Evolutionary conservation across 164 flowering plant genomes (phyloP).

Genomic region (Chloranthus sessilifolius): DNA sequence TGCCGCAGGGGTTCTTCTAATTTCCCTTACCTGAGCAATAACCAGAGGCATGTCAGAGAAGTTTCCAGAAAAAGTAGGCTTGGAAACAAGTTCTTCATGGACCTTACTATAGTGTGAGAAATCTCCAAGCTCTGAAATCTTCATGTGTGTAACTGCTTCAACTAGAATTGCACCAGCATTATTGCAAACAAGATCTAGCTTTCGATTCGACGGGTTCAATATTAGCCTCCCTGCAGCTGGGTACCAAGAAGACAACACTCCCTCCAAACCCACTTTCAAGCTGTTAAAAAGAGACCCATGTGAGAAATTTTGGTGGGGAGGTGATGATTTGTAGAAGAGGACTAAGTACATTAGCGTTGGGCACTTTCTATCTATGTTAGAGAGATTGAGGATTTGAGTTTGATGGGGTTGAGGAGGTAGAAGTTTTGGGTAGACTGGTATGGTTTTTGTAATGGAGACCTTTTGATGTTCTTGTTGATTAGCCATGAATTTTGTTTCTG

Average conservation of each 20-base stretch:
- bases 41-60: constrained; percentile 43
- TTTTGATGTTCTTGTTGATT: constrained; percentile 10
- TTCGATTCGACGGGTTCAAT: constrained; percentile 21
- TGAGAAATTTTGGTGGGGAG: constrained; percentile 5
- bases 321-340: constrained; percentile 33
- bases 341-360: constrained; percentile 49
- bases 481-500: constrained; percentile 21
- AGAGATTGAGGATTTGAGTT: constrained; percentile 23
- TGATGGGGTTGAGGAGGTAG: constrained; percentile 16
- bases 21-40: constrained; percentile 44
- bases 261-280: constrained; percentile 37
- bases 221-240: constrained; percentile 45
- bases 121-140: constrained; percentile 44
- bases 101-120: constrained; percentile 37
- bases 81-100: constrained; percentile 37
- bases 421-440: constrained; percentile 29
- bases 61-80: constrained; percentile 33
- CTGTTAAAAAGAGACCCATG: constrained; percentile 19
- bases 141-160: constrained; percentile 31
- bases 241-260: constrained; percentile 36
- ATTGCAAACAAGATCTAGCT: constrained; percentile 46
- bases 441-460: constrained; percentile 25
- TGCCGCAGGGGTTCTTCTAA: too few species aligned
- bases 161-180: constrained; percentile 42
- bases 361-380: constrained; percentile 50